Evolutionary conservation across 176 grass and related monocot genomes (phyloP).

Genomic region (Alloteropsis semialata): DNA sequence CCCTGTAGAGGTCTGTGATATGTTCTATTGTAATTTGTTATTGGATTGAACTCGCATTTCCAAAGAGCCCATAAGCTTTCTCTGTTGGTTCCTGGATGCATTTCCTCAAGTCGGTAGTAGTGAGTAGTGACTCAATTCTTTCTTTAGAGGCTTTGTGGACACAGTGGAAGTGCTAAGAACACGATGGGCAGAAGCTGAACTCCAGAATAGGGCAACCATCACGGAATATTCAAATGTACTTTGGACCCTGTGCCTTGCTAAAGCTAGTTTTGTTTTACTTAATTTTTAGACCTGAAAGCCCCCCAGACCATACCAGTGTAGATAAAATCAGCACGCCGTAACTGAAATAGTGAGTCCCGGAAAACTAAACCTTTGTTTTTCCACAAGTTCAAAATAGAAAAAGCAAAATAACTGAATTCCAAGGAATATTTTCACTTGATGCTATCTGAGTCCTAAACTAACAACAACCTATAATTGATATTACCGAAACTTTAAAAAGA

Average conservation of each 20-base stretch:
- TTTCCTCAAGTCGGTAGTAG: not conserved
- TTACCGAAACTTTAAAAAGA: not conserved
- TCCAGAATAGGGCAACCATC: not conserved
- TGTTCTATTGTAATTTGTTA: slow-evolving; percentile 4
- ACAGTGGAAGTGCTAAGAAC: slow-evolving; percentile 21
- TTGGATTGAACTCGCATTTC: not conserved
- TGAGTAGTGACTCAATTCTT: not conserved
- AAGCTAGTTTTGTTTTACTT: not conserved
- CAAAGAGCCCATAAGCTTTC: not conserved
- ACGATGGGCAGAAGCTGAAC: not conserved
- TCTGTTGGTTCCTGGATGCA: not conserved
- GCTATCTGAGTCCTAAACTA: not conserved
- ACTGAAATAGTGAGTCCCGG: not conserved
- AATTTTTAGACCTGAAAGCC: not conserved
- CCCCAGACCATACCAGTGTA: not conserved
- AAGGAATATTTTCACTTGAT: slow-evolving; percentile 4
- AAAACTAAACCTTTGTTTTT: not conserved
- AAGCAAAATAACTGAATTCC: not conserved
- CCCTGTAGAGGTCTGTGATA: slow-evolving; percentile 5
- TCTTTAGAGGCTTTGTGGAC: not conserved
- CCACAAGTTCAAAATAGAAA: not conserved
- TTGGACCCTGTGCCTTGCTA: not conserved
- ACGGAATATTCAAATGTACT: not conserved
- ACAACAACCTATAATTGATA: not conserved
- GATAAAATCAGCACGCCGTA: not conserved